Percentiles rank a stretch among this genome's conserved stretches.
phyloP scores from a whole-genome alignment of 257 asterid species.

The Voacanga thouarsii region DNA sequence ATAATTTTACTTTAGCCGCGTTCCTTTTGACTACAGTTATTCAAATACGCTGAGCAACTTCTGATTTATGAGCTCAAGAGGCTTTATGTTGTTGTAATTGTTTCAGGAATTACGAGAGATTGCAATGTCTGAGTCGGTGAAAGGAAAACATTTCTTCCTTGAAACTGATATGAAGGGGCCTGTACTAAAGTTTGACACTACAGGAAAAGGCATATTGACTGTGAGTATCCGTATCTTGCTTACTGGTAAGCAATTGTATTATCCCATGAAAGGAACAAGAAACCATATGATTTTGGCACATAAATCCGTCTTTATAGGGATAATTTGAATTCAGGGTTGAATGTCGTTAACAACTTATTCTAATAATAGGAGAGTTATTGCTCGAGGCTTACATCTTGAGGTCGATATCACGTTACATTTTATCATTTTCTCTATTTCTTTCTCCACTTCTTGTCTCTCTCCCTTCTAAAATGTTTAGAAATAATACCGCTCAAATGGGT shows the following conservation, averaged over 20 bases:
- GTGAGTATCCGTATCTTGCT: constrained; percentile 42
- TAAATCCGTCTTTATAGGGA: neutral
- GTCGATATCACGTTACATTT: no score
- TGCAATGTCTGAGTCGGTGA: constrained; percentile 57
- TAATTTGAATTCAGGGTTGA: no score
- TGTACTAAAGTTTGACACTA: constrained; percentile 74
- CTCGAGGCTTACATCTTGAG: no score
- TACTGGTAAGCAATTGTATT: neutral
- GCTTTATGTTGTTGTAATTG: constrained; percentile 13
- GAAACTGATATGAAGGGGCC: constrained; percentile 94
- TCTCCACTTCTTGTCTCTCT: no score
- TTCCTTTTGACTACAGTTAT: neutral
- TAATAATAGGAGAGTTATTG: no score
- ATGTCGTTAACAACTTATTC: no score
- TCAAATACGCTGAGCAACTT: neutral
- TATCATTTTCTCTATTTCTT: no score
- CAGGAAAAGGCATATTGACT: constrained; percentile 86
- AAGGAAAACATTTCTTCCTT: constrained; percentile 82
- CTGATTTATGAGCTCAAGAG: neutral
- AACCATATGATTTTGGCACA: neutral
- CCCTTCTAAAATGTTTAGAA: no score
- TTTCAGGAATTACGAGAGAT: constrained; percentile 74
- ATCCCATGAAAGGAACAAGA: neutral
- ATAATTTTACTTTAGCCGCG: neutral
- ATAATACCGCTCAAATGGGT: no score